phyloP scores from a whole-genome alignment of 306 rosid species.

The Ormosia emarginata region DNA sequence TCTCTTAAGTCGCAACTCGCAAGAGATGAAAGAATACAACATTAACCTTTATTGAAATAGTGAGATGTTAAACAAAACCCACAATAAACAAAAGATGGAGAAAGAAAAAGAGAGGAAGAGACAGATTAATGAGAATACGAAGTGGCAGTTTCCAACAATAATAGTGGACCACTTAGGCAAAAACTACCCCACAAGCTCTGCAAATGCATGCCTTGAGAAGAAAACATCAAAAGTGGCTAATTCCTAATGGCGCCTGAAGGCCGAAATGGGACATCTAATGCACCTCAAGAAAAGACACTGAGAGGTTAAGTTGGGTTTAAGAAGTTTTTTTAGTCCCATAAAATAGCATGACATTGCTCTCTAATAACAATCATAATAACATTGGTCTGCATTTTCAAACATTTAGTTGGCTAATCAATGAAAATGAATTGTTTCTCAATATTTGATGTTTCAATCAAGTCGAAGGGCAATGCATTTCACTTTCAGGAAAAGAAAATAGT shows the following conservation, averaged over 20 bases:
- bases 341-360: neutral
- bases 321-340: neutral
- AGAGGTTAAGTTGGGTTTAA: neutral
- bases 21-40: neutral
- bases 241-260: conserved; percentile 10
- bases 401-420: neutral
- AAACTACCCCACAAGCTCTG: neutral
- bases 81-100: neutral
- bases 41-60: neutral
- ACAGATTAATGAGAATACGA: neutral
- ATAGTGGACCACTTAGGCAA: neutral
- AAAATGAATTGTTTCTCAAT: neutral
- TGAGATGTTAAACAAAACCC: conserved; percentile 8
- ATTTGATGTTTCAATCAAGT: neutral
- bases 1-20: neutral
- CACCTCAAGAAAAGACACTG: neutral
- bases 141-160: neutral
- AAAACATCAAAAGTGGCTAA: conserved; percentile 14
- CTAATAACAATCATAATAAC: neutral
- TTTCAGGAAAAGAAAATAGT: neutral
- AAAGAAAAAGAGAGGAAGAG: neutral
- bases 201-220: conserved; percentile 12
- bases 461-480: neutral
- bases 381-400: neutral
- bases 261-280: neutral